Evolutionary conservation across 1,139 yeast species (phyloP), one percentile per base, ranked within the genome.

Genomic region (Zygoascus sp.): DNA sequence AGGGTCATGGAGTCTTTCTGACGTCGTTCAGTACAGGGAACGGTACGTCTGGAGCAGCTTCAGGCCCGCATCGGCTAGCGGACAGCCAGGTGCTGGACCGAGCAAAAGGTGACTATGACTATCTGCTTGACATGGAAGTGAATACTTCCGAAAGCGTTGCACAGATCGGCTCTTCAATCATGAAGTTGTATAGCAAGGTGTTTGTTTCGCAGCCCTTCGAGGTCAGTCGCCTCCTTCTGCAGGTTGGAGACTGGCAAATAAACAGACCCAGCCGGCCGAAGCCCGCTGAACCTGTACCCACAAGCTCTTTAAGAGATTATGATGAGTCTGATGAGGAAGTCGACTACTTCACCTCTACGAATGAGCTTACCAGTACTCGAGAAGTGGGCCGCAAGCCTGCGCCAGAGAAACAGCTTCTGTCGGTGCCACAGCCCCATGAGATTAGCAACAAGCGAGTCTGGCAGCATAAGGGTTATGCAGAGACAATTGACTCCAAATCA

Each of bases 171-270:
- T 75, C 45, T 64, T 79, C 85, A 38, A 81, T 87, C 57, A 61
- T 81, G 43, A 79, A 79, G 55, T 82, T 81, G 53, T 89, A 89
- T 66, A 67, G 79, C 50, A 81, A 79, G 53, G 79, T 82, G 44
- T 63, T 87, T 34, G 63, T 84, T 20, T 78, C 88, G 19, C 97
- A 92, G 64, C 98, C 98, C 1, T 82, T 90, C 64, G 97, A 92
- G 59, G 84, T 87, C 28, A 80, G 87, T 4, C 74, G 95, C 47
- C 71, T 88, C 53, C 73, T 89, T 35, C 66, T 89, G 49, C 98
- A 92, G 64, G 84, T 87, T 27, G 96, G 95, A 2, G 78, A 73
- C 56, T 51, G 64, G 63, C 49, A 39, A 37, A 49, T 42, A 50
- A 45, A 27, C 41, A 40, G 44, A 48, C n/a, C n/a, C n/a, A n/a